A percentile compares a stretch with the other conserved stretches of the same genome.
phyloP scores from a whole-genome alignment of 805 yeast genomes.

The Yarrowia divulgata region DNA sequence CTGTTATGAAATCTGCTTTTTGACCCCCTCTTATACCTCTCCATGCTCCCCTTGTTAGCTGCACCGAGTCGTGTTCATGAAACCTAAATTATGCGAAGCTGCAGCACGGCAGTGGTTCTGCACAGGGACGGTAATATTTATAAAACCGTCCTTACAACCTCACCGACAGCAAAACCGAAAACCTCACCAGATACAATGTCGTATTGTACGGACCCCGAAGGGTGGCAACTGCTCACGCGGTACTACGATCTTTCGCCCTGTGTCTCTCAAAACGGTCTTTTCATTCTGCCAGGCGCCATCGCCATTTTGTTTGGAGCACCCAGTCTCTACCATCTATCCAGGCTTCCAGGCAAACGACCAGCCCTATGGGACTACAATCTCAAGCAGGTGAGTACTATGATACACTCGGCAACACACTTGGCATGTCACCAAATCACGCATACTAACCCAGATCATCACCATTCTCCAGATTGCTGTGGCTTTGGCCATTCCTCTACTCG shows the following conservation, averaged over 20 bases:
- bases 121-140: not conserved
- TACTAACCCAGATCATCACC: slow-evolving; percentile 28
- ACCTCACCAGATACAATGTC: slow-evolving; percentile 17
- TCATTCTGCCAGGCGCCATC: not conserved
- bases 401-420: too few relatives aligned
- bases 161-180: not conserved
- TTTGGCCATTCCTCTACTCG: not conserved
- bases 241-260: slow-evolving; percentile 37
- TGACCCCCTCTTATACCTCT: too few relatives aligned
- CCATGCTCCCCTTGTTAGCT: not conserved
- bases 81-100: not conserved
- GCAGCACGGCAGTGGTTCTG: slow-evolving; percentile 6
- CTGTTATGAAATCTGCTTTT: too few relatives aligned
- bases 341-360: slow-evolving; percentile 18
- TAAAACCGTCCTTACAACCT: slow-evolving; percentile 8
- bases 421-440: not conserved
- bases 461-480: not conserved
- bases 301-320: slow-evolving; percentile 18
- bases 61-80: not conserved
- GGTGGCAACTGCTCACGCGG: slow-evolving; percentile 36
- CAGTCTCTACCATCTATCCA: not conserved
- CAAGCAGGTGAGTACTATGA: slow-evolving; percentile 26
- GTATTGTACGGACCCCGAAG: slow-evolving; percentile 31
- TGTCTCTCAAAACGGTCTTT: slow-evolving; percentile 18
- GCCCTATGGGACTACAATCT: slow-evolving; percentile 28